Conservation (phyloP, 371 early-diverging fungal species). For the Mucor sp. region DNA sequence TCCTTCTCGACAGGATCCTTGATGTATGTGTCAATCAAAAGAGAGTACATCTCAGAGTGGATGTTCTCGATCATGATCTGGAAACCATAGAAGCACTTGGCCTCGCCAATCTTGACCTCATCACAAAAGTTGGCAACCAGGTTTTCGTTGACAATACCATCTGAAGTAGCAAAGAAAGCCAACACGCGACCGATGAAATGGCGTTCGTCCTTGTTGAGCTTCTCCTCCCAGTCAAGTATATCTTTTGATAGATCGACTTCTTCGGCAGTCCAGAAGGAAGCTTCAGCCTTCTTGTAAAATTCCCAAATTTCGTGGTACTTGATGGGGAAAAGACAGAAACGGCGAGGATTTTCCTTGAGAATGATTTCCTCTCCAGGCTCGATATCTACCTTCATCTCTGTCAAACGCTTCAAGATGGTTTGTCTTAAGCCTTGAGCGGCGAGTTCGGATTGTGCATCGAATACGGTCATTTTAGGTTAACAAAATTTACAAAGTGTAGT, state of each 20-base stretch:
- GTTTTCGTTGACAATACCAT: slow-evolving; percentile 99
- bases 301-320: slow-evolving; percentile 80
- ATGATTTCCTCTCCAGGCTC: slow-evolving; percentile 29
- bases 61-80: slow-evolving; percentile 99
- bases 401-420: slow-evolving; percentile 17
- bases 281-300: slow-evolving; percentile 99
- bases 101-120: slow-evolving; percentile 99
- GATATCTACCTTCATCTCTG: slow-evolving; percentile 13
- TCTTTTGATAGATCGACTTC: slow-evolving; percentile 98
- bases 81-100: slow-evolving; percentile 99
- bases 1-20: slow-evolving; percentile 87
- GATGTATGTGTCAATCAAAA: slow-evolving; percentile 99
- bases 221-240: slow-evolving; percentile 90
- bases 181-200: slow-evolving; percentile 96
- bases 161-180: slow-evolving; percentile 99
- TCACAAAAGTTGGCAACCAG: slow-evolving; percentile 94
- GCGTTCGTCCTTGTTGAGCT: slow-evolving; percentile 89
- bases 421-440: slow-evolving; percentile 13
- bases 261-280: slow-evolving; percentile 99
- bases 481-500: neutral
- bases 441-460: slow-evolving; percentile 21
- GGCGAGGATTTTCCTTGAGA: slow-evolving; percentile 65
- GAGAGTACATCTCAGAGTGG: slow-evolving; percentile 98
- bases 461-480: slow-evolving; percentile 18
- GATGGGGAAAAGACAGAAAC: slow-evolving; percentile 80